phyloP scores from a whole-genome alignment of 1,139 yeast species.

The Maudiozyma humilis region DNA sequence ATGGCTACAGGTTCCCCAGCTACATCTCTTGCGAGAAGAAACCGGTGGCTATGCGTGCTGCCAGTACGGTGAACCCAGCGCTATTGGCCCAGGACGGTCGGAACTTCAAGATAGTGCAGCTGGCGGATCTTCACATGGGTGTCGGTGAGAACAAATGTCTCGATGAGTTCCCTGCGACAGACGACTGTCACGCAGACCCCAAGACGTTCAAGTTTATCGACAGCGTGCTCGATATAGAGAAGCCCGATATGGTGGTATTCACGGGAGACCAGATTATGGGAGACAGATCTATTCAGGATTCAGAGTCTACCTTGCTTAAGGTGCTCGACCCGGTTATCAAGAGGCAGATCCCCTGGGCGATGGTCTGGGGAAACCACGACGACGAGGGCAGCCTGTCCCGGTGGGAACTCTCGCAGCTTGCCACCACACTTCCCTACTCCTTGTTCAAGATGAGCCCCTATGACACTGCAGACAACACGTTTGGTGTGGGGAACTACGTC shows the following conservation, averaged over 20 bases:
- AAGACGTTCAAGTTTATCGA: constrained; percentile 57
- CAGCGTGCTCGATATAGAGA: constrained; percentile 56
- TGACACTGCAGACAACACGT: constrained; percentile 36
- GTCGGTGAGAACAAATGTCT: constrained; percentile 70
- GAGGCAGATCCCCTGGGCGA: constrained; percentile 69
- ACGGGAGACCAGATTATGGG: constrained; percentile 79
- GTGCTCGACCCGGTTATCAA: constrained; percentile 64
- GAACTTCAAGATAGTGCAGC: constrained; percentile 67
- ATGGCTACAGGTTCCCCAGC: constrained; percentile 5
- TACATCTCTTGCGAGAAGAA: not conserved
- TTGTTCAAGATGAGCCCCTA: constrained; percentile 54
- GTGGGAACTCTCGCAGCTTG: constrained; percentile 49
- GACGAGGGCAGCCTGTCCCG: constrained; percentile 70
- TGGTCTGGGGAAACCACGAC: constrained; percentile 62
- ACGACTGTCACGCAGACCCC: constrained; percentile 65
- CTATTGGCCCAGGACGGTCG: constrained; percentile 29
- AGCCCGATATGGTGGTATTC: constrained; percentile 72
- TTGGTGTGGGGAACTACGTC: constrained; percentile 76
- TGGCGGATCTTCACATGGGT: constrained; percentile 80
- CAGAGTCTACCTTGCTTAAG: constrained; percentile 69
- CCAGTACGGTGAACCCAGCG: not conserved
- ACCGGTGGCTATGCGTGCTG: not conserved
- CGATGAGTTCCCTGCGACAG: constrained; percentile 52
- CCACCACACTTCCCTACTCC: constrained; percentile 57
- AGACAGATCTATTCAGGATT: constrained; percentile 57